Evolutionary conservation across 768 basidiomycete species (phyloP), one percentile per base, ranked within the genome.

Genomic region (Rubroboletus satanas): DNA sequence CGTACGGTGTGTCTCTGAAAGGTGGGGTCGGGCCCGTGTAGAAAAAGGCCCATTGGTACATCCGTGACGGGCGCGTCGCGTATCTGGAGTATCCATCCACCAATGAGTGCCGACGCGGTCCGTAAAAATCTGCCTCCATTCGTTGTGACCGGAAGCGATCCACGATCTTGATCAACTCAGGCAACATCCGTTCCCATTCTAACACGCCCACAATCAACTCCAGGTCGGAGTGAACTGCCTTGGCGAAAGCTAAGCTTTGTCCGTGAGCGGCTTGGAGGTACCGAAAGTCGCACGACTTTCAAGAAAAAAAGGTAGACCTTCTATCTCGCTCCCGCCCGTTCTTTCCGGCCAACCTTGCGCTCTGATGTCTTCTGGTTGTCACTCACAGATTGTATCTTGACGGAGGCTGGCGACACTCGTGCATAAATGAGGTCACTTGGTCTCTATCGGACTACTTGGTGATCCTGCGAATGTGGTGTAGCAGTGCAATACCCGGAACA

Each of bases 131-230:
- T 12, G 1, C 2, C 11, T 63, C 58, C n/a, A 57, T 32, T 38
- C 58, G 46, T 36, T 4, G 35, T n/a, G 7, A 38, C 42, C 62
- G 38, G 12, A 49, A 31, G 4, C 11, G 0, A 2, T 46, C 17
- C 62, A 63, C 52, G 12, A 29, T 44, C 18, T 36, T 10, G 7
- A 31, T 1, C 49, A 52, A 55, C 28, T 33, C n/a, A 5, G 51
- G 54, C 56, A 42, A 51, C 3, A 63, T 51, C 23, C 18, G 41
- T 6, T 35, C 32, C 62, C 62, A 63, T 52, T 57, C 62, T 63
- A 36, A 0, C 4, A 11, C 15, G 4, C 21, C 6, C 1, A 18
- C 3, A n/a, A 6, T 35, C 23, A 26, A 7, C 23, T 42, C 12
- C 14, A 14, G 9, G 9, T 15, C 18, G 21, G 12, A 8, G 15